Conservation (phyloP, 176 grass and related monocot species). For the Bonia amplexicaulis region DNA sequence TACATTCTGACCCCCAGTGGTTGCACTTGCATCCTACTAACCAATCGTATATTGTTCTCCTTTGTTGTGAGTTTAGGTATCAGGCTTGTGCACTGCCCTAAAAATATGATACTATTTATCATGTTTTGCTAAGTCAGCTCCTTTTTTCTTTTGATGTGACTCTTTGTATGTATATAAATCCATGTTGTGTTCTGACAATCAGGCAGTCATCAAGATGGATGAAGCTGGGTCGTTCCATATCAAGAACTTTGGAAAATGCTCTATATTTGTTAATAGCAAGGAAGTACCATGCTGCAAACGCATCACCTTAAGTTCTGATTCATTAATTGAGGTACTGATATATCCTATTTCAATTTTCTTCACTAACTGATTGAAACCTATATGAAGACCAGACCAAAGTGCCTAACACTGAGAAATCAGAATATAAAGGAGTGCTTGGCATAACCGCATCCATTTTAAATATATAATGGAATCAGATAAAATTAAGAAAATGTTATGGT, state of each 20-base stretch:
- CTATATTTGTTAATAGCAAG: constrained; percentile 90
- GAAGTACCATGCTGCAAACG: constrained; percentile 78
- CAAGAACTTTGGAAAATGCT: constrained; percentile 51
- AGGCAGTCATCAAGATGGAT: constrained; percentile 16
- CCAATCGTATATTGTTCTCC: neutral
- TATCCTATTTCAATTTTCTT: neutral
- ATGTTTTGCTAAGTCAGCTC: constrained; percentile 4
- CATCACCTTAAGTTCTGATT: constrained; percentile 59
- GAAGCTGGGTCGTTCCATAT: constrained; percentile 57
- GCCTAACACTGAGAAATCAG: neutral
- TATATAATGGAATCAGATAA: neutral
- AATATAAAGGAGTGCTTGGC: neutral
- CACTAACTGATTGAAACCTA: neutral
- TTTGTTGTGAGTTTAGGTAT: neutral
- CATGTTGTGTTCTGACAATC: constrained; percentile 16
- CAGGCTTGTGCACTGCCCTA: neutral
- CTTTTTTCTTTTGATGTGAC: neutral
- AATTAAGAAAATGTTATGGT: neutral
- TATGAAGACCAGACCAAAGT: neutral
- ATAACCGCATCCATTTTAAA: neutral
- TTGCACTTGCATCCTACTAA: neutral
- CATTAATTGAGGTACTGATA: constrained; percentile 71
- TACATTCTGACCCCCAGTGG: neutral
- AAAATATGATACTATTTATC: neutral
- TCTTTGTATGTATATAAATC: constrained; percentile 22